phyloP scores from a whole-genome alignment of 2,329 filamentous ascomycete genomes.

The Domatiomyces catenatus region DNA sequence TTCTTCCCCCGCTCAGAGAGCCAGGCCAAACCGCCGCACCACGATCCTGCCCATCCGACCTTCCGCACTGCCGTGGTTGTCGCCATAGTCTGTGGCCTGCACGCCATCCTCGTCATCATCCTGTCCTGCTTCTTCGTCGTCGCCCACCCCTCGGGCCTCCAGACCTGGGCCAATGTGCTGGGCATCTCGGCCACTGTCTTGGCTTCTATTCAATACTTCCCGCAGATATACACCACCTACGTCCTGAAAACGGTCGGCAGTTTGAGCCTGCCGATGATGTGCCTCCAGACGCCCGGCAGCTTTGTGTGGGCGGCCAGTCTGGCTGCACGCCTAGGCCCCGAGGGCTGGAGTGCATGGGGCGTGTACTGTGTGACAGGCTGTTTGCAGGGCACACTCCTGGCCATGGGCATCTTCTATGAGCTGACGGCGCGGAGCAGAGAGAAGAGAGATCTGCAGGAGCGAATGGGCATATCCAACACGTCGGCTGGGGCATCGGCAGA shows the following conservation, averaged over 20 bases:
- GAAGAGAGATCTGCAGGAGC: conserved; percentile 8
- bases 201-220: conserved; percentile 79
- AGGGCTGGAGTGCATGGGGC: conserved; percentile 91
- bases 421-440: conserved; percentile 9
- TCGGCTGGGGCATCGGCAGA: conserved; percentile 1
- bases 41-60: conserved; percentile 32
- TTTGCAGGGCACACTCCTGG: conserved; percentile 67
- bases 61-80: conserved; percentile 70
- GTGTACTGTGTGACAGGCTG: conserved; percentile 74
- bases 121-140: conserved; percentile 54
- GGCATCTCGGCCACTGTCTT: conserved; percentile 65
- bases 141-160: conserved; percentile 47
- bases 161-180: conserved; percentile 69
- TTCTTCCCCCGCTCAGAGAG: conserved; percentile 61
- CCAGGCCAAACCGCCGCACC: conserved; percentile 19
- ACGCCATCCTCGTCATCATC: conserved; percentile 56
- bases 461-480: conserved; percentile 6
- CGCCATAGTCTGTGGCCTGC: conserved; percentile 54
- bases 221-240: conserved; percentile 88
- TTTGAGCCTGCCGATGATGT: conserved; percentile 94
- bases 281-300: conserved; percentile 87
- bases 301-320: conserved; percentile 79
- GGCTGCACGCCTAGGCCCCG: conserved; percentile 59
- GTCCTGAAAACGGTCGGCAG: conserved; percentile 72
- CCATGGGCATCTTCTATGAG: conserved; percentile 62